Conservation (phyloP, 2,329 filamentous ascomycete species). For the Xylaria sp. region DNA sequence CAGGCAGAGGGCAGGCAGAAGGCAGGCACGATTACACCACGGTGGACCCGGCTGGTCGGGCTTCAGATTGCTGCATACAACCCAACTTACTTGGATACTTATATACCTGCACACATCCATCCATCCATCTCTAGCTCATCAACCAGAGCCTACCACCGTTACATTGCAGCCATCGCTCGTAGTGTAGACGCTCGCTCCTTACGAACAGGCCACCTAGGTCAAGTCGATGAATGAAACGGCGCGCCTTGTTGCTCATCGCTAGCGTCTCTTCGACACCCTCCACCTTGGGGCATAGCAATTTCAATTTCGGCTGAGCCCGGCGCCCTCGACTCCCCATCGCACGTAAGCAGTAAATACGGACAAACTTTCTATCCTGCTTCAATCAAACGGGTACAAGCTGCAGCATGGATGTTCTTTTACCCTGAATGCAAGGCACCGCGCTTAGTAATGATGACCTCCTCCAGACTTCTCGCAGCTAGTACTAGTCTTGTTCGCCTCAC, state of each 20-base stretch:
- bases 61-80: constrained; percentile 5
- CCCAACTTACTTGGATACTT: too few relatives aligned
- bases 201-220: background rate
- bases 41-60: background rate
- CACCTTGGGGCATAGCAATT: background rate
- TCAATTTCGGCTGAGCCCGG: background rate
- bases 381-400: constrained; percentile 6
- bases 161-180: background rate
- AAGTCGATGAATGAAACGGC: background rate
- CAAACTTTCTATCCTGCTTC: constrained; percentile 8
- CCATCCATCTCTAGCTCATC: background rate
- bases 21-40: background rate
- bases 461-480: background rate
- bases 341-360: constrained; percentile 2
- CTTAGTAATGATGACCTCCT: background rate
- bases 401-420: background rate
- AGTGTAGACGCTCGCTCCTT: too few relatives aligned
- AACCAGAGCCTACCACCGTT: background rate
- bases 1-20: too few relatives aligned
- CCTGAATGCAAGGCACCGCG: background rate
- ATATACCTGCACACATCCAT: too few relatives aligned
- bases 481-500: constrained; percentile 20
- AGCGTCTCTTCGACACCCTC: background rate
- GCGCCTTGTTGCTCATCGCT: background rate
- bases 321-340: constrained; percentile 10